Percentiles rank a stretch among this genome's conserved stretches.
These are phyloP conservation scores for Verticillium longisporum DNA, from an alignment of 2,329 filamentous ascomycete genomes.

Conservation along the genomic window DNA sequence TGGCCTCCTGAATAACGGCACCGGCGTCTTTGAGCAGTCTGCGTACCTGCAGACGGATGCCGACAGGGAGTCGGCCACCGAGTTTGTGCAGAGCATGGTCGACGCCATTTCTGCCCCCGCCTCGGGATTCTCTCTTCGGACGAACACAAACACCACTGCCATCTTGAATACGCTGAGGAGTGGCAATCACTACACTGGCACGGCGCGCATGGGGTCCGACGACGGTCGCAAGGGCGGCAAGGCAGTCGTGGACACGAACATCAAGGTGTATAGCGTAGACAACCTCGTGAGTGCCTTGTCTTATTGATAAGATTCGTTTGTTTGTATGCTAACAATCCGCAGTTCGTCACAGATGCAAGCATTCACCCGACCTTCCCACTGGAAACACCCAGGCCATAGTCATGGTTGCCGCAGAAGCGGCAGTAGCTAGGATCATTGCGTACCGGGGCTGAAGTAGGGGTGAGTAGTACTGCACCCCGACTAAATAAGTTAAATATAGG, in stretches of 20 bases:
- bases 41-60: slow-evolving; percentile 26
- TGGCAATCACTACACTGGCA: slow-evolving; percentile 23
- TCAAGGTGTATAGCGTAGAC: slow-evolving; percentile 22
- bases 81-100: slow-evolving; percentile 17
- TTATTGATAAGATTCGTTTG: slow-evolving; percentile 5
- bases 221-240: slow-evolving; percentile 17
- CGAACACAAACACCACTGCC: slow-evolving; percentile 13
- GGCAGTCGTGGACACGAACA: slow-evolving; percentile 22
- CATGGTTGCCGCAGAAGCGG: slow-evolving; percentile 19
- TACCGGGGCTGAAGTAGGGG: neutral
- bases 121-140: slow-evolving; percentile 13
- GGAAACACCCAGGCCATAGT: slow-evolving; percentile 17
- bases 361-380: slow-evolving; percentile 22
- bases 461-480: too few species aligned
- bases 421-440: slow-evolving; percentile 14
- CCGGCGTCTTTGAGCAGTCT: slow-evolving; percentile 32
- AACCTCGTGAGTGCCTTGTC: slow-evolving; percentile 11
- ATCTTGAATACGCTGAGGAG: slow-evolving; percentile 16
- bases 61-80: slow-evolving; percentile 19
- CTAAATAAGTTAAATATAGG: too few species aligned
- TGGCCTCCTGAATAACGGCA: slow-evolving; percentile 28
- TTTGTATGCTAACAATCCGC: too few species aligned
- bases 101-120: slow-evolving; percentile 12
- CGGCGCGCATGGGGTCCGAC: slow-evolving; percentile 19
- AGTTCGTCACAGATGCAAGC: slow-evolving; percentile 18